Evolutionary conservation across 805 yeast genomes (phyloP), one percentile per base, ranked within the genome.

Genomic region (Candida incommunis): DNA sequence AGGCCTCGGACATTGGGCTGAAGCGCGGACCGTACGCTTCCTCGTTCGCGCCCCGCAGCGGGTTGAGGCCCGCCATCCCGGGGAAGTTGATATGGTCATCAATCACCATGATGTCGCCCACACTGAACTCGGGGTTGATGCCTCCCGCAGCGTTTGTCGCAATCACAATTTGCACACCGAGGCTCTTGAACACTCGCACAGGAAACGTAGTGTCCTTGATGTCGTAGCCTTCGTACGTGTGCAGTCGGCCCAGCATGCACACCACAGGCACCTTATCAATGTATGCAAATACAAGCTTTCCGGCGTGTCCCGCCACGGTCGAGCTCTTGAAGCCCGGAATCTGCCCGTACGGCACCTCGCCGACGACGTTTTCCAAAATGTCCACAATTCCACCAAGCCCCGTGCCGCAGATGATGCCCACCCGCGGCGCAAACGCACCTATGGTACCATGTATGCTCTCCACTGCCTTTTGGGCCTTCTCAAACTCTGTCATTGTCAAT

Each of bases 121-220:
- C 83, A 44, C 70, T 70, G 61, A 63, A 88, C 3, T 55, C 57
- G 2, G 74, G 63, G 55, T 86, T 82, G 41, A 82, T 62, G 1
- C 96, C 96, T 41, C 97, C 98, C 2, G 96, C 94, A 1, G 98
- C 98, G 63, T 90, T 90, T n/a, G 97, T 90, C 7, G 81, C 94
- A 22, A 90, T 67, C 40, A 90, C 67, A 2, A 70, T 68, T 41
- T 69, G 62, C 23, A 80, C 76, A 0, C 81, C 85, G 54, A 88
- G 63, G 35, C 66, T 59, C 43, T 76, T 69, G 45, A 94, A 76
- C 22, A 82, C 79, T 47, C 98, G 72, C 16, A 90, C 69, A 0
- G 96, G 96, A 60, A 86, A 82, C 0, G 86, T 85, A 1, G 95
- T 80, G 45, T 82, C 83, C 48, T 74, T 75, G 51, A 87, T 75